phyloP scores from a whole-genome alignment of 352 stramenopile genomes.

The Phytopythium delawarense region DNA sequence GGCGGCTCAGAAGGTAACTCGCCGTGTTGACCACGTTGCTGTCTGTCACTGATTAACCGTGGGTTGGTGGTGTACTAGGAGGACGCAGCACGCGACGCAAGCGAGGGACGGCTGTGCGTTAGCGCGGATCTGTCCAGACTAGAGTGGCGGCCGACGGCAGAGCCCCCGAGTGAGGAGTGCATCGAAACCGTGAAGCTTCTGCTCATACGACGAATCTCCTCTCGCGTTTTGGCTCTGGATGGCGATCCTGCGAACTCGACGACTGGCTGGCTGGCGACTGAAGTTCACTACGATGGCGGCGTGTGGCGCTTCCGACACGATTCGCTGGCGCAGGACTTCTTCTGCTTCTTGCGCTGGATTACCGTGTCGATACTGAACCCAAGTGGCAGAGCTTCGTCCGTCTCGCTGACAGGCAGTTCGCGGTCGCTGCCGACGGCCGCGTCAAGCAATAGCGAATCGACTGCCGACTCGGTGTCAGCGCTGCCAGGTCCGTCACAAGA shows the following conservation, averaged over 20 bases:
- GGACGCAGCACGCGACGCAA: neutral
- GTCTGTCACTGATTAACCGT: neutral
- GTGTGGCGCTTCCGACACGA: slow-evolving; percentile 4
- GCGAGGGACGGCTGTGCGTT: neutral
- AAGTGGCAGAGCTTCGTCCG: neutral
- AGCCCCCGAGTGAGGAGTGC: neutral
- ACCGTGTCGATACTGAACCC: neutral
- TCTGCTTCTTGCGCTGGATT: slow-evolving; percentile 6
- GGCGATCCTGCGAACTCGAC: neutral
- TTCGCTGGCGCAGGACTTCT: slow-evolving; percentile 5
- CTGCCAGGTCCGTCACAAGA: neutral
- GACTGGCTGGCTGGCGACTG: neutral
- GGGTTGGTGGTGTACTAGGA: neutral
- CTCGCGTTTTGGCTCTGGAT: neutral
- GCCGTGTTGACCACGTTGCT: too few relatives aligned
- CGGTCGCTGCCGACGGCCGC: neutral
- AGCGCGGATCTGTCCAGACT: neutral
- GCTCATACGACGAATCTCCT: slow-evolving; percentile 4
- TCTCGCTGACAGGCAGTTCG: neutral
- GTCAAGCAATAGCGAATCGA: neutral
- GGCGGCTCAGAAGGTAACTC: neutral
- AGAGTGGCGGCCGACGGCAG: neutral
- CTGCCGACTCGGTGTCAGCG: neutral
- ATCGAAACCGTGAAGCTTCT: neutral
- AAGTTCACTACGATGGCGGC: neutral